These are phyloP conservation scores for Auricularia sp. DNA, from an alignment of 768 basidiomycete species.

Conservation along the genomic window DNA sequence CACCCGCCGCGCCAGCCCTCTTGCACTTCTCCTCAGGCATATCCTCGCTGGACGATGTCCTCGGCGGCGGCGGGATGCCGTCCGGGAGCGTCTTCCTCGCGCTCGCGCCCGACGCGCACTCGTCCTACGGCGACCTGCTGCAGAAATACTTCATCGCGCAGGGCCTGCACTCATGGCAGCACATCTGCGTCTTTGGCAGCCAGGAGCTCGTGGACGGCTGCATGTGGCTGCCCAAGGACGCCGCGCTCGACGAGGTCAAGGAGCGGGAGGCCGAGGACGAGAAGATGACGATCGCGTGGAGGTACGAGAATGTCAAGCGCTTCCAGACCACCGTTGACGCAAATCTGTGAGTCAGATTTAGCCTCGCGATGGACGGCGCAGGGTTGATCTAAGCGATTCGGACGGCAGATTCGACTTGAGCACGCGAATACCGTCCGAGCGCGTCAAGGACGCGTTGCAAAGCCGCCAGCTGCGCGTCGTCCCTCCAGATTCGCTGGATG, in stretches of 20 bases:
- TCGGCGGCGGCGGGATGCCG: conserved; percentile 77
- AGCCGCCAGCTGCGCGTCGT: no score
- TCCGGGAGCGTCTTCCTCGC: conserved; percentile 64
- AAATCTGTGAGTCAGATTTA: conserved; percentile 31
- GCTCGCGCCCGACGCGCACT: conserved; percentile 77
- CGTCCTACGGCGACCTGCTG: conserved; percentile 74
- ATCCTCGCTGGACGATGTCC: conserved; percentile 87
- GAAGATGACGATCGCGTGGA: conserved; percentile 92
- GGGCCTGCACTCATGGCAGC: conserved; percentile 65
- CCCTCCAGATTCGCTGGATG: no score
- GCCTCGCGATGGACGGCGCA: conserved; percentile 4
- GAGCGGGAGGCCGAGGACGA: conserved; percentile 28
- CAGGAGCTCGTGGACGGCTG: conserved; percentile 52
- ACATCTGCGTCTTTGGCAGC: conserved; percentile 54
- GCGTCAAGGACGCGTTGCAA: conserved; percentile 30
- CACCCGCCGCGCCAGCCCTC: conserved; percentile 16
- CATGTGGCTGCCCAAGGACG: conserved; percentile 64
- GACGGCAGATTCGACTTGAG: conserved; percentile 58
- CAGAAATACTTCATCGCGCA: conserved; percentile 86
- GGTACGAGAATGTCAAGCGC: conserved; percentile 88
- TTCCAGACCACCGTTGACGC: conserved; percentile 74
- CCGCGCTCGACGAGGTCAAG: conserved; percentile 28
- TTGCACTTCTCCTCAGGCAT: conserved; percentile 65
- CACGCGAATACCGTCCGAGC: conserved; percentile 40
- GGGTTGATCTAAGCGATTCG: conserved; percentile 38